Evolutionary conservation across 1,284 basidiomycete genomes (phyloP), one percentile per base, ranked within the genome.

Genomic region (Rhodotorula glutinis): DNA sequence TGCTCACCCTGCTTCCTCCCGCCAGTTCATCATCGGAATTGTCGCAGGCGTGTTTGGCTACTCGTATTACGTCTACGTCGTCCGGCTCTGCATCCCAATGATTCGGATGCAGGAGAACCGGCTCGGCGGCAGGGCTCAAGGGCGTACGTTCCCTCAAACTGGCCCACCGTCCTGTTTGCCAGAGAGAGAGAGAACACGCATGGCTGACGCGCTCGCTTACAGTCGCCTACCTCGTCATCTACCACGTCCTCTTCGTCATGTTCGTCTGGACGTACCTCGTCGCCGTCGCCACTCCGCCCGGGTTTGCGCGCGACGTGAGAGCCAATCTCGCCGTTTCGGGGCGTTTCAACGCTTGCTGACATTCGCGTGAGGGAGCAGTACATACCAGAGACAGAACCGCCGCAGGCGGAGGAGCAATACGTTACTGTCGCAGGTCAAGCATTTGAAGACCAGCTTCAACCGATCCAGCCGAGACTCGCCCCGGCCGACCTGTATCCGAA

Each of bases 191-290:
- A 14, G 11, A 25, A 14, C 25, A 51, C 21, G 11, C 25, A 7
- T 51, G 44, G 27, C 38, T 8, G 33, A 2, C 11, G 5, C 21
- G 7, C 9, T 5, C 3, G 21, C 16, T 13, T 8, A 9, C 65
- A 75, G 74, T 75, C 49, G 64, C 57, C 27, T 75, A 73, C 58
- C 57, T 75, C 57, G 65, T 74, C 61, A 46, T 75, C 56, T 75
- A 61, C 62, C 70, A 74, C 65, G 29, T 74, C 29, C 67, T 74
- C 19, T 75, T 74, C 65, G 62, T 73, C 23, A 67, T 74, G 61
- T 69, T 74, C 53, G 57, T 65, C 23, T 75, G 73, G 66, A 69
- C 60, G n/a, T 75, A 75, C 60, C 21, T 59, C n/a, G 44, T 58
- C 4, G 68, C 70, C 10, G 65, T 73, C 27, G 43, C 46, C 13